These are phyloP conservation scores for Prunus fruticosa DNA, from an alignment of 306 rosid species.

Conservation along the genomic window DNA sequence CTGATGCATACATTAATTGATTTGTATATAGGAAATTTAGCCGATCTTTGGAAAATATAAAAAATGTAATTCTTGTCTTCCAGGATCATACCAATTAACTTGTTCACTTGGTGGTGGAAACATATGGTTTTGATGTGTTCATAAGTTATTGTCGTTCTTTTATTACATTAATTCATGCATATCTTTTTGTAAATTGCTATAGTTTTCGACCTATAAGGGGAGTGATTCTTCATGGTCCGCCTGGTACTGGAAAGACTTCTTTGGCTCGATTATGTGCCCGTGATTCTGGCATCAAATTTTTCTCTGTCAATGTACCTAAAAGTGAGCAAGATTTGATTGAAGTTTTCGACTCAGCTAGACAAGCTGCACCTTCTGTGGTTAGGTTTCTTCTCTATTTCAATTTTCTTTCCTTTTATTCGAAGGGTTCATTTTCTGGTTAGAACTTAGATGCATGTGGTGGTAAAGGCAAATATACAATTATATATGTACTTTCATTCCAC, in stretches of 20 bases:
- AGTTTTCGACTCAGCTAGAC: constrained; percentile 63
- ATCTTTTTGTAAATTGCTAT: constrained; percentile 38
- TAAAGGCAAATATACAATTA: not conserved
- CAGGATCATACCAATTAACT: not conserved
- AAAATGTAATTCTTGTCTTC: not conserved
- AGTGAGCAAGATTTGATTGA: constrained; percentile 69
- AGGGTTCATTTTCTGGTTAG: constrained; percentile 12
- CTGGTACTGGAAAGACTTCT: constrained; percentile 96
- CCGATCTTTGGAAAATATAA: not conserved
- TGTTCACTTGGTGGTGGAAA: not conserved
- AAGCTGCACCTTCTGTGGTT: constrained; percentile 90
- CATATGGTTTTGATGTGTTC: not conserved
- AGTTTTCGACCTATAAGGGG: constrained; percentile 79
- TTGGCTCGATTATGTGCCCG: constrained; percentile 67
- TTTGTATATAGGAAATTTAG: not conserved
- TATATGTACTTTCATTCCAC: not conserved
- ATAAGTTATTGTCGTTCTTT: not conserved
- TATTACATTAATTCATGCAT: not conserved
- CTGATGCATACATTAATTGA: not conserved
- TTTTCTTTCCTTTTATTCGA: constrained; percentile 1
- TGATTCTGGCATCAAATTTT: constrained; percentile 71
- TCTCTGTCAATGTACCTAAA: constrained; percentile 76
- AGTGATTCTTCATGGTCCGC: constrained; percentile 90
- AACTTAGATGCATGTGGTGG: constrained; percentile 8
- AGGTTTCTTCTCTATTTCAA: constrained; percentile 34